Percentiles rank a stretch among this genome's conserved stretches.
Evolutionary conservation across 768 basidiomycete genomes (phyloP).

Genomic region (Pleurotus giganteus): DNA sequence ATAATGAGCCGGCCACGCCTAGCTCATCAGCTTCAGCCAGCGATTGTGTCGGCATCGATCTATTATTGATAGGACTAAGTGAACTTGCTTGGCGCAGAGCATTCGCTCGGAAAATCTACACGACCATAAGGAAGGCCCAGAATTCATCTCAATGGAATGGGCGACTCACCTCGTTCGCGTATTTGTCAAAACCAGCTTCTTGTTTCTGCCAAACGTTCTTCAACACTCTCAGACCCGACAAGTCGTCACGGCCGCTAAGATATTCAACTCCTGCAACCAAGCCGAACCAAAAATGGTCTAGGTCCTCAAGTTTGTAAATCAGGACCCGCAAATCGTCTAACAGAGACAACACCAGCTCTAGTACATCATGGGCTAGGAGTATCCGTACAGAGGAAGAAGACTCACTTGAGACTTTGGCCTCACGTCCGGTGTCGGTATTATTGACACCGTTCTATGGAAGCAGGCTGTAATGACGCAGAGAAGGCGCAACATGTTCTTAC

Average conservation of each 20-base stretch:
- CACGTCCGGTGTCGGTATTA: neutral
- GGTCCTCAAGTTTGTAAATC: neutral
- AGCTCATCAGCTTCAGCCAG: too few relatives aligned
- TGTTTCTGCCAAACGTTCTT: neutral
- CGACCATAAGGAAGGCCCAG: too few relatives aligned
- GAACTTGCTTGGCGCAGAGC: too few relatives aligned
- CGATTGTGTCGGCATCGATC: too few relatives aligned
- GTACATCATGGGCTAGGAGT: neutral
- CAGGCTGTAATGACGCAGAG: neutral
- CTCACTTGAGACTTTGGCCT: neutral
- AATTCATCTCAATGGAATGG: too few relatives aligned
- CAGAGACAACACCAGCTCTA: neutral
- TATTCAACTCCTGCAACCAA: slow-evolving; percentile 1
- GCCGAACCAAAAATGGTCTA: slow-evolving; percentile 2
- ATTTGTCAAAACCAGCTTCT: neutral
- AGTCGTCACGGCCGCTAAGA: too few relatives aligned
- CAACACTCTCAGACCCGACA: neutral
- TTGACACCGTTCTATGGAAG: neutral
- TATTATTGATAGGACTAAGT: too few relatives aligned
- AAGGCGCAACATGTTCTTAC: neutral
- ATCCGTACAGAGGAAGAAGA: neutral
- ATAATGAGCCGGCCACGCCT: too few relatives aligned
- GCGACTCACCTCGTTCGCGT: neutral
- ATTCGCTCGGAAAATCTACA: too few relatives aligned
- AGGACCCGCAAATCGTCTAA: neutral